These are phyloP conservation scores for Calycina herbarum DNA, from an alignment of 2,329 filamentous ascomycete species.

Conservation along the genomic window DNA sequence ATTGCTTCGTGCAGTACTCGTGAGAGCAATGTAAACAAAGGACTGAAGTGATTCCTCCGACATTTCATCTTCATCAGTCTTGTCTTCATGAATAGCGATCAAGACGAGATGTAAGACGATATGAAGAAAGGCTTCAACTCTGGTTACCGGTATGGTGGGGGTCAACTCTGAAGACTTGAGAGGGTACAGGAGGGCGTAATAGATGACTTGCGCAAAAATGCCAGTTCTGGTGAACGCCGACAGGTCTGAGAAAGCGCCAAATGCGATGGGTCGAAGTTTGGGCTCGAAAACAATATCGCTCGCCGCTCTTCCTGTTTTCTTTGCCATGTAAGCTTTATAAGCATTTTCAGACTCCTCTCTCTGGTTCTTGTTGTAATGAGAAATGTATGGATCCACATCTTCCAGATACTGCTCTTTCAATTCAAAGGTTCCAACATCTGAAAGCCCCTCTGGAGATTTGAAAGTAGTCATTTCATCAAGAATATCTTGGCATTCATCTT, in stretches of 20 bases:
- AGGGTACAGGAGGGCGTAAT: slow-evolving; percentile 82
- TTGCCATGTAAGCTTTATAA: slow-evolving; percentile 83
- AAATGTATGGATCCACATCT: slow-evolving; percentile 90
- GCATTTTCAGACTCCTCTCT: slow-evolving; percentile 90
- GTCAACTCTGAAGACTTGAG: slow-evolving; percentile 68
- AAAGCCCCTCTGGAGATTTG: slow-evolving; percentile 85
- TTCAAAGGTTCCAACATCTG: slow-evolving; percentile 92
- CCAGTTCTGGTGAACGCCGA: slow-evolving; percentile 79
- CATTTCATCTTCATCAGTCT: slow-evolving; percentile 54
- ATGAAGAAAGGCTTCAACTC: slow-evolving; percentile 88
- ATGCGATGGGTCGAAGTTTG: slow-evolving; percentile 71
- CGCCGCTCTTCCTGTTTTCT: slow-evolving; percentile 76
- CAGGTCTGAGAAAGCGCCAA: slow-evolving; percentile 75
- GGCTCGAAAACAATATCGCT: slow-evolving; percentile 93
- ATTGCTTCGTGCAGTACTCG: slow-evolving; percentile 60
- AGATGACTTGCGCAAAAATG: slow-evolving; percentile 87
- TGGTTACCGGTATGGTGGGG: slow-evolving; percentile 73
- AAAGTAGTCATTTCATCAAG: slow-evolving; percentile 87
- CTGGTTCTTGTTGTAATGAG: slow-evolving; percentile 96
- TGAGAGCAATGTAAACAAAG: slow-evolving; percentile 72
- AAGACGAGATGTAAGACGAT: slow-evolving; percentile 86
- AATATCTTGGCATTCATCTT: slow-evolving; percentile 82
- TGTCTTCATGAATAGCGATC: slow-evolving; percentile 83
- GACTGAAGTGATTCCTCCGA: slow-evolving; percentile 55
- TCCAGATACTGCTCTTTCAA: slow-evolving; percentile 83